These are phyloP conservation scores for Phytophthora sp. DNA, from an alignment of 352 stramenopile species.

Conservation along the genomic window DNA sequence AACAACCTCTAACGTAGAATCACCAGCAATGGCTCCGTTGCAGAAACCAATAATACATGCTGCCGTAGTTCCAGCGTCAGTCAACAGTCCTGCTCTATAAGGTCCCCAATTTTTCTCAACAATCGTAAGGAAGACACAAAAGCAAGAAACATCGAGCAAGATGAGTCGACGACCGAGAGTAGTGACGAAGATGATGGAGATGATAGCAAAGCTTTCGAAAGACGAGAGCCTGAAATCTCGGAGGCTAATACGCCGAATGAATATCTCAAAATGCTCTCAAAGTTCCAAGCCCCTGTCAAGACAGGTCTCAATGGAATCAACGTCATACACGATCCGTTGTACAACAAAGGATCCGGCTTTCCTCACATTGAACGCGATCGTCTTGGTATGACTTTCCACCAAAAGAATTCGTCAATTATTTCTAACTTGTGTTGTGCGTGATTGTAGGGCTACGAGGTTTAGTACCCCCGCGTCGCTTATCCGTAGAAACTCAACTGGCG, in stretches of 20 bases:
- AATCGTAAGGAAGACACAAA: no score
- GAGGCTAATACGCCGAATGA: constrained; percentile 51
- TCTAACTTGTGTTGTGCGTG: constrained; percentile 3
- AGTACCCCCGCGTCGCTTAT: constrained; percentile 77
- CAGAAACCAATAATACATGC: no score
- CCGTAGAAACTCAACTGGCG: constrained; percentile 70
- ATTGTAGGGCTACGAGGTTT: constrained; percentile 74
- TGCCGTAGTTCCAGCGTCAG: no score
- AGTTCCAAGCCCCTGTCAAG: constrained; percentile 82
- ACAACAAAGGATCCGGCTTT: constrained; percentile 90
- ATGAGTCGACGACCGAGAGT: background rate
- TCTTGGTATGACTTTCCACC: constrained; percentile 47
- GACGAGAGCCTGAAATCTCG: constrained; percentile 25
- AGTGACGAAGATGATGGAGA: constrained; percentile 37
- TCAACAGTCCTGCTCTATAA: no score
- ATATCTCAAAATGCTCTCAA: constrained; percentile 66
- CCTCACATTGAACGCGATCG: constrained; percentile 81
- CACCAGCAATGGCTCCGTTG: no score
- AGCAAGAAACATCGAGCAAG: background rate
- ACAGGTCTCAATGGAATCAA: constrained; percentile 75
- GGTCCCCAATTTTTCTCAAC: no score
- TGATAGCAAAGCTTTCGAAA: constrained; percentile 43
- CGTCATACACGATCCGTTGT: constrained; percentile 85
- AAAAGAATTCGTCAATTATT: background rate
- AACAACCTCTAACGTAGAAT: no score